A percentile compares a stretch with the other conserved stretches of the same genome.
Evolutionary conservation across 2,329 filamentous ascomycete genomes (phyloP).

Genomic region (Nannizziopsis barbatae): DNA sequence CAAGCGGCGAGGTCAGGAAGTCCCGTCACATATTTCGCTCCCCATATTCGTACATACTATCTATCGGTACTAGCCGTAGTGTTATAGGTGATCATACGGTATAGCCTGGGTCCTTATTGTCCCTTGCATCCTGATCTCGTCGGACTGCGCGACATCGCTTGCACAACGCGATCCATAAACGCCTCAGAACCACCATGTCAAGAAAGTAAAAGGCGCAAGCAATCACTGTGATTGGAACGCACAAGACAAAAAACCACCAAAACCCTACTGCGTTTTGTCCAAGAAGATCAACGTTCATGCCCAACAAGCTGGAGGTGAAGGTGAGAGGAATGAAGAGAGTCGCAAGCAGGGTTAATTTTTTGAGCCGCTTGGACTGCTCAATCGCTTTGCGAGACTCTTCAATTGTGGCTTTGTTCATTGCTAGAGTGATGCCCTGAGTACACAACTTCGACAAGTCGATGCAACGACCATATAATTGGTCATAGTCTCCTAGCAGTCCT

Average conservation of each 20-base stretch:
- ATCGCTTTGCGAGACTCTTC: conserved; percentile 20
- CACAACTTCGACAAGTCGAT: conserved; percentile 12
- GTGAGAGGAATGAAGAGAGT: conserved; percentile 23
- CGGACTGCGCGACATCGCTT: conserved; percentile 6
- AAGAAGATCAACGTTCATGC: conserved; percentile 10
- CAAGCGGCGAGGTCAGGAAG: too few species aligned
- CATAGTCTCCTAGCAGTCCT: conserved; percentile 14
- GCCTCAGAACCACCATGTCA: background rate
- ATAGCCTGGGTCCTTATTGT: conserved; percentile 8
- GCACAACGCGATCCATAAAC: conserved; percentile 9
- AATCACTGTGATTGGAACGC: conserved; percentile 8
- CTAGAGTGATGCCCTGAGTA: conserved; percentile 13
- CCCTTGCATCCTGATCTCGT: conserved; percentile 1
- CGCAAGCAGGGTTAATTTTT: conserved; percentile 22
- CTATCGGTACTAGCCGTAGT: too few species aligned
- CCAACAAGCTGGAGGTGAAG: conserved; percentile 14
- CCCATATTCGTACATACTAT: too few species aligned
- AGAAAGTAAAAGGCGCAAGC: conserved; percentile 3
- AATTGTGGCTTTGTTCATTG: conserved; percentile 21
- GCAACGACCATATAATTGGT: conserved; percentile 12
- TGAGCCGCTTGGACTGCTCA: conserved; percentile 20
- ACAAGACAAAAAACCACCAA: conserved; percentile 11
- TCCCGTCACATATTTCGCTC: too few species aligned
- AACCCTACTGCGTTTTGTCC: conserved; percentile 2
- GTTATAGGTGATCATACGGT: conserved; percentile 13